These are phyloP conservation scores for Irpex sp. DNA, from an alignment of 1,284 basidiomycete species.

Conservation along the genomic window DNA sequence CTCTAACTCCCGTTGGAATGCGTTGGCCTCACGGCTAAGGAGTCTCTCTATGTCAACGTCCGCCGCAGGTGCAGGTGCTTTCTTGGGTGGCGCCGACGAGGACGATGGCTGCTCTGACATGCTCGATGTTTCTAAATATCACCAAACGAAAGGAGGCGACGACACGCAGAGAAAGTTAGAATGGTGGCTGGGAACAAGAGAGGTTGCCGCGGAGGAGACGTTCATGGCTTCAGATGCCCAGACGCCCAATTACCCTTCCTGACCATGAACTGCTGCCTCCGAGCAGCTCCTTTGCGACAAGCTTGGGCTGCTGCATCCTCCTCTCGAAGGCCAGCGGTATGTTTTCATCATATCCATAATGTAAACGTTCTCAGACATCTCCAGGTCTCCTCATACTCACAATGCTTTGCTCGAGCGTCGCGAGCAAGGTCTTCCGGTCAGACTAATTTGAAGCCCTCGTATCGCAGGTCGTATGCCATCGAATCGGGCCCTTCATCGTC, in stretches of 20 bases:
- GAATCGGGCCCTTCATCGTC: slow-evolving; percentile 5
- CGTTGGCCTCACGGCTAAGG: slow-evolving; percentile 74
- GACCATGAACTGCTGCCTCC: slow-evolving; percentile 3
- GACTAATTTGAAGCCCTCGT: not conserved
- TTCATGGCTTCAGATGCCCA: not conserved
- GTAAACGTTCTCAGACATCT: not conserved
- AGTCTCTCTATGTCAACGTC: slow-evolving; percentile 68
- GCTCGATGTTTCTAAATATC: not conserved
- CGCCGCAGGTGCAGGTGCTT: slow-evolving; percentile 19
- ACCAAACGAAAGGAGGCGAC: too few relatives aligned
- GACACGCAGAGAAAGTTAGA: not conserved
- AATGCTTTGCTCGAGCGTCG: not conserved
- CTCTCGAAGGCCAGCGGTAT: not conserved
- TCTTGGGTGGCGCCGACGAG: slow-evolving; percentile 11
- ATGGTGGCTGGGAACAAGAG: not conserved
- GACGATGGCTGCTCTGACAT: slow-evolving; percentile 26
- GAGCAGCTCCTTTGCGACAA: not conserved
- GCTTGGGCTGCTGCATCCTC: not conserved
- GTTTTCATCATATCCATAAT: not conserved
- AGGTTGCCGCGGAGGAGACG: not conserved
- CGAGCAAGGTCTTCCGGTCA: not conserved
- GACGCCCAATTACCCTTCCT: not conserved
- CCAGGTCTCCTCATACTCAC: not conserved
- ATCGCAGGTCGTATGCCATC: slow-evolving; percentile 6
- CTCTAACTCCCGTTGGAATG: slow-evolving; percentile 78